Evolutionary conservation across 371 early-diverging fungal genomes (phyloP).

Genomic region (Syncephalastrum racemosum): DNA sequence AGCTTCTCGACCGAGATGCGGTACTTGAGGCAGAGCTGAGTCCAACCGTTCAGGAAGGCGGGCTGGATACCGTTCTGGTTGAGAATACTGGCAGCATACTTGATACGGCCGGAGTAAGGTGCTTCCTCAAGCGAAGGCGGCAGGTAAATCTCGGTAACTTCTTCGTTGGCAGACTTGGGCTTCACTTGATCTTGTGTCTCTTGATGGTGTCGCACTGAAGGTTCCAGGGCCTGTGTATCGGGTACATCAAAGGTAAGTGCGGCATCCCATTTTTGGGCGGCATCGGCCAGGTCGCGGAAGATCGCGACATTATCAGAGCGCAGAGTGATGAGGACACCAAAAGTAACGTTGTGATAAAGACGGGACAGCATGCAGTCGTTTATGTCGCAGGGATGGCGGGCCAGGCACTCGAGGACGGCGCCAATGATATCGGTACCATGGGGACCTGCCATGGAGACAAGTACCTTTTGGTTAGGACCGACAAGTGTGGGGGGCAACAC

Average conservation of each 20-base stretch:
- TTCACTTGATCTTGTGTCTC: constrained; percentile 16
- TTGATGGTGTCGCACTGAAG: constrained; percentile 31
- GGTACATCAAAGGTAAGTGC: constrained; percentile 76
- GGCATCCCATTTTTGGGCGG: constrained; percentile 83
- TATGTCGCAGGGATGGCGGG: constrained; percentile 67
- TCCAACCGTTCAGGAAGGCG: constrained; percentile 74
- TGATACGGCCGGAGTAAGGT: constrained; percentile 75
- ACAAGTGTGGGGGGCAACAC: constrained; percentile 42
- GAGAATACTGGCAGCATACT: constrained; percentile 82
- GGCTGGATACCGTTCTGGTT: constrained; percentile 77
- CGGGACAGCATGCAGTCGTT: constrained; percentile 84
- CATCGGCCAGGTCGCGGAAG: constrained; percentile 72
- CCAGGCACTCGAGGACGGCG: constrained; percentile 71
- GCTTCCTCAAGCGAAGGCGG: constrained; percentile 76
- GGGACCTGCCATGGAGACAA: constrained; percentile 78
- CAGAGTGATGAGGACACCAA: constrained; percentile 77
- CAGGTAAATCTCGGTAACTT: constrained; percentile 35
- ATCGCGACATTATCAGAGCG: constrained; percentile 68
- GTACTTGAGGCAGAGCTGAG: constrained; percentile 62
- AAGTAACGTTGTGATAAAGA: constrained; percentile 85
- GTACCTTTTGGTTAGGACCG: constrained; percentile 61
- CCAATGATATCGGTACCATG: constrained; percentile 91
- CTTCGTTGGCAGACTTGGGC: constrained; percentile 32
- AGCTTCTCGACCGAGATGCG: constrained; percentile 83
- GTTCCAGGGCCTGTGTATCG: constrained; percentile 66